Percentiles rank a stretch among this genome's conserved stretches.
These are phyloP conservation scores for Elasticomyces elasticus DNA, from an alignment of 495 filamentous ascomycete species.

Conservation along the genomic window DNA sequence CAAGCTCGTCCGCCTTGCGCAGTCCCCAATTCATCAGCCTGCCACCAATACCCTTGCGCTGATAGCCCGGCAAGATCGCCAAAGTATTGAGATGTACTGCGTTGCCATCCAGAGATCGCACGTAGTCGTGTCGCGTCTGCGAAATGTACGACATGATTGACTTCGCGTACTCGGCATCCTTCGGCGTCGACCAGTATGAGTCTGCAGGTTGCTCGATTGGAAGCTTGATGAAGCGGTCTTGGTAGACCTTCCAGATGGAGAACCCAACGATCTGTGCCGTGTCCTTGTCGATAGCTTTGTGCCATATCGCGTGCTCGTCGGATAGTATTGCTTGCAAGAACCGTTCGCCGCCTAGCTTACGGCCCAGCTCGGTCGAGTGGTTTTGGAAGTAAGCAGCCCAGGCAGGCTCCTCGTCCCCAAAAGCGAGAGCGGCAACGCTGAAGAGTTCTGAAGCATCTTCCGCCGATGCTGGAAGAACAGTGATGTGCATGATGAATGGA, in stretches of 20 bases:
- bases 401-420: background rate
- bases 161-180: background rate
- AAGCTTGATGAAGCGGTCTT: background rate
- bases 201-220: background rate
- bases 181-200: background rate
- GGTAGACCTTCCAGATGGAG: background rate
- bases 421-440: background rate
- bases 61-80: background rate
- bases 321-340: background rate
- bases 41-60: background rate
- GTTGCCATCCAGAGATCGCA: background rate
- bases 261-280: background rate
- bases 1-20: conserved; percentile 31
- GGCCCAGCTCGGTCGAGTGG: background rate
- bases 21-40: conserved; percentile 35
- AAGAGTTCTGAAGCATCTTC: background rate
- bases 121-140: background rate
- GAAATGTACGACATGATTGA: background rate
- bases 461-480: background rate
- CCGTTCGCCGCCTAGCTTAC: background rate
- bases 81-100: background rate
- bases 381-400: background rate
- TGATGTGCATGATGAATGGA: too few species aligned
- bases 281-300: background rate
- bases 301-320: background rate